Conservation (phyloP, 2,329 filamentous ascomycete genomes). For the Rutstroemia sydowiana region DNA sequence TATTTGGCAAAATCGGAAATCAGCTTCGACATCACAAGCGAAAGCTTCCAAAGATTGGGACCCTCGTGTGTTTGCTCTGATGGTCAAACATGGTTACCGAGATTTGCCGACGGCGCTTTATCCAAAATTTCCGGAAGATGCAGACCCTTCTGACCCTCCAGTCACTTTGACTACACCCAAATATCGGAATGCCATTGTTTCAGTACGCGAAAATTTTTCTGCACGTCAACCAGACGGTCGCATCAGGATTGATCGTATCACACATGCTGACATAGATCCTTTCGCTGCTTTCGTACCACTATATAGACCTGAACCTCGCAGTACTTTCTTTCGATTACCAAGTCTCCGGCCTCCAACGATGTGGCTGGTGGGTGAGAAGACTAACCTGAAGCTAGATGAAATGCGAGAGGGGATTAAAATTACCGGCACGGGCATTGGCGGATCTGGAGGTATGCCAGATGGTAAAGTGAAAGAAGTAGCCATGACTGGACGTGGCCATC, state of each 20-base stretch:
- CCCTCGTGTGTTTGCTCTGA: conserved; percentile 63
- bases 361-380: not conserved
- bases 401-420: not conserved
- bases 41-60: conserved; percentile 79
- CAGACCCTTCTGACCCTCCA: not conserved
- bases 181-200: not conserved
- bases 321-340: not conserved
- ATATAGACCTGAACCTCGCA: not conserved
- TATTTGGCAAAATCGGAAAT: conserved; percentile 66
- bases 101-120: conserved; percentile 31
- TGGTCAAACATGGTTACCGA: conserved; percentile 54
- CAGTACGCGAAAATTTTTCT: not conserved
- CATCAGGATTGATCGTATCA: not conserved
- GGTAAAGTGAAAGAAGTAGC: not conserved
- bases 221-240: not conserved
- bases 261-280: not conserved
- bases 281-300: not conserved
- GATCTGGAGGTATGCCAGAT: too few species aligned
- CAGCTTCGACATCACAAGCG: conserved; percentile 60
- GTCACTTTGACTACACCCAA: not conserved
- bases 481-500: not conserved
- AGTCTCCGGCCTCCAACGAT: not conserved
- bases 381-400: not conserved
- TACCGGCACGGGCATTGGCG: not conserved
- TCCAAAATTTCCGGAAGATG: conserved; percentile 36